These are phyloP conservation scores for Chlorociboria aeruginascens DNA, from an alignment of 495 filamentous ascomycete genomes.

Conservation along the genomic window DNA sequence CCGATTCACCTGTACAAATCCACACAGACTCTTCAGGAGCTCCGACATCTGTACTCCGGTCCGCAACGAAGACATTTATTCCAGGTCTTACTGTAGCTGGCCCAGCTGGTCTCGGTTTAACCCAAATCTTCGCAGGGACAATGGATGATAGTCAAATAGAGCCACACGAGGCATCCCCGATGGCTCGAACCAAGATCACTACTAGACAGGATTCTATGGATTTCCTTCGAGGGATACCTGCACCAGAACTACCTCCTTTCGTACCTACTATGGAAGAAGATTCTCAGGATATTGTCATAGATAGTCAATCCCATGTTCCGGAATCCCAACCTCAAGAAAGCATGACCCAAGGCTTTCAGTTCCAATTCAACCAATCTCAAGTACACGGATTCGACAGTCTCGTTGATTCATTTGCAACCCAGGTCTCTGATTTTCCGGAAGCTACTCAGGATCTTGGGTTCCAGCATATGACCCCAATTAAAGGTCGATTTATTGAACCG, in stretches of 20 bases:
- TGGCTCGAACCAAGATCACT: not conserved
- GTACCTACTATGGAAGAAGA: slow-evolving; percentile 32
- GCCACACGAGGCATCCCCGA: not conserved
- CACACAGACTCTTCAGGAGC: slow-evolving; percentile 29
- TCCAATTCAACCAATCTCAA: slow-evolving; percentile 43
- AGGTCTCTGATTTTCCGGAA: slow-evolving; percentile 48
- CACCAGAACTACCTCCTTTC: slow-evolving; percentile 35
- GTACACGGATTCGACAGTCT: slow-evolving; percentile 38
- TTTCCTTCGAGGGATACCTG: slow-evolving; percentile 39
- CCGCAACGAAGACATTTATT: slow-evolving; percentile 46
- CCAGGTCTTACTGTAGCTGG: slow-evolving; percentile 42
- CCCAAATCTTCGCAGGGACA: slow-evolving; percentile 87
- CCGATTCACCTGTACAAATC: slow-evolving; percentile 21
- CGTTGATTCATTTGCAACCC: slow-evolving; percentile 30
- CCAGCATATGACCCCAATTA: slow-evolving; percentile 37
- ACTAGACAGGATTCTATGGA: slow-evolving; percentile 29
- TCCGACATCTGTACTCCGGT: slow-evolving; percentile 42
- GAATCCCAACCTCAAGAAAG: slow-evolving; percentile 24
- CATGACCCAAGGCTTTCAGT: slow-evolving; percentile 33
- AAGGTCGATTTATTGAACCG: slow-evolving; percentile 46
- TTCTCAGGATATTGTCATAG: slow-evolving; percentile 47
- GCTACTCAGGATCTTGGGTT: slow-evolving; percentile 84
- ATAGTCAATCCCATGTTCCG: slow-evolving; percentile 41
- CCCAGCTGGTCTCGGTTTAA: slow-evolving; percentile 59
- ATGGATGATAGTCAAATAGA: slow-evolving; percentile 47